Percentiles rank a stretch among this genome's conserved stretches.
Evolutionary conservation across 306 rosid species (phyloP).

Genomic region (Citrullus colocynthis): DNA sequence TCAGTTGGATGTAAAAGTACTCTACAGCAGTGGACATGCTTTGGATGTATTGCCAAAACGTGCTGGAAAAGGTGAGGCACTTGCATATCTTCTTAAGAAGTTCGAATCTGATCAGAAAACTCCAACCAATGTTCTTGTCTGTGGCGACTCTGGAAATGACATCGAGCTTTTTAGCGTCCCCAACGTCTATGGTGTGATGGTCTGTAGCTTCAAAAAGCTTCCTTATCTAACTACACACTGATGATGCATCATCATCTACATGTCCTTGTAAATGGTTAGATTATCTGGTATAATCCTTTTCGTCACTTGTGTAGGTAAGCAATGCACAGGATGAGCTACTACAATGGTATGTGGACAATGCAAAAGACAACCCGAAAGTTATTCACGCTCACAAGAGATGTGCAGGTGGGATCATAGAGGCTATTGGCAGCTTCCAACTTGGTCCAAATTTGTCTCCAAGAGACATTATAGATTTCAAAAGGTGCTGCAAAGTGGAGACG

Average conservation of each 20-base stretch:
- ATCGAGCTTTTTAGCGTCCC: slow-evolving; percentile 54
- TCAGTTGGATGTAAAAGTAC: slow-evolving; percentile 70
- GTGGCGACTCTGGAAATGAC: slow-evolving; percentile 92
- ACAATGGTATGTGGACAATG: slow-evolving; percentile 50
- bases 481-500: slow-evolving; percentile 10
- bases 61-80: slow-evolving; percentile 77
- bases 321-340: slow-evolving; percentile 69
- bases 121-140: slow-evolving; percentile 60
- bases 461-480: slow-evolving; percentile 31
- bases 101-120: slow-evolving; percentile 24
- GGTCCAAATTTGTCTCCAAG: slow-evolving; percentile 71
- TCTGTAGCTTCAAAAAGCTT: slow-evolving; percentile 17
- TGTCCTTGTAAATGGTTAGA: not conserved
- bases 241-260: not conserved
- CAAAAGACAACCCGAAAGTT: slow-evolving; percentile 24
- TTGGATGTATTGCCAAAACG: slow-evolving; percentile 62
- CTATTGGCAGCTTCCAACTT: slow-evolving; percentile 45
- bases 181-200: slow-evolving; percentile 66
- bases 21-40: slow-evolving; percentile 63
- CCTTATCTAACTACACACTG: not conserved
- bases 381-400: slow-evolving; percentile 62
- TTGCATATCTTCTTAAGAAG: slow-evolving; percentile 45
- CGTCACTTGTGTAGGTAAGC: slow-evolving; percentile 34
- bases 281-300: not conserved
- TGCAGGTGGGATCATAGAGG: slow-evolving; percentile 75